Percentiles rank a stretch among this genome's conserved stretches.
phyloP scores from a whole-genome alignment of 768 basidiomycete genomes.

The Podaxis sp. region DNA sequence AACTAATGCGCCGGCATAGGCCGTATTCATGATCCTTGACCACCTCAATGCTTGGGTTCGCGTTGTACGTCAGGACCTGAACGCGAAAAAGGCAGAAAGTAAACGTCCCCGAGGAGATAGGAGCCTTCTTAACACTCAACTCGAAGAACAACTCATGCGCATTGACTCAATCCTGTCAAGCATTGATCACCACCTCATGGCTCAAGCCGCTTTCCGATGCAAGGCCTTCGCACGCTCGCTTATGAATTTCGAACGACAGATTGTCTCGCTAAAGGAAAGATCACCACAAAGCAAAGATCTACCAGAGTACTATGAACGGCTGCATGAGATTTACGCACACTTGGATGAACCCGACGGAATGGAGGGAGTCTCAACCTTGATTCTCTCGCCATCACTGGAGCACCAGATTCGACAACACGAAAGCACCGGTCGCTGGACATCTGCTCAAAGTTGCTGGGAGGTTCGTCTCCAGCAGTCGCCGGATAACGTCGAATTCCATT shows the following conservation, averaged over 20 bases:
- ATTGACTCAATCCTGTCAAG: slow-evolving; percentile 82
- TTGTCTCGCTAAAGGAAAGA: slow-evolving; percentile 51
- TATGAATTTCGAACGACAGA: slow-evolving; percentile 91
- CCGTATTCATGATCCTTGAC: slow-evolving; percentile 91
- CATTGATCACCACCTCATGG: slow-evolving; percentile 88
- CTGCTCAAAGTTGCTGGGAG: slow-evolving; percentile 99
- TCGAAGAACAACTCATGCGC: slow-evolving; percentile 60
- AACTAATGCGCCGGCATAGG: slow-evolving; percentile 44
- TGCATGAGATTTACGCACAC: slow-evolving; percentile 95
- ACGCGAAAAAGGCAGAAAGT: slow-evolving; percentile 44
- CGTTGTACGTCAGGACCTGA: slow-evolving; percentile 65
- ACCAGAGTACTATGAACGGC: slow-evolving; percentile 76
- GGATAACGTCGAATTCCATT: slow-evolving; percentile 83
- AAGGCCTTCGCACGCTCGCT: slow-evolving; percentile 92
- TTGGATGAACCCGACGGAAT: slow-evolving; percentile 99
- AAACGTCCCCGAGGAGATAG: slow-evolving; percentile 45
- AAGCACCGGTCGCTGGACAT: slow-evolving; percentile 95
- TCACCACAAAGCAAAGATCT: slow-evolving; percentile 47
- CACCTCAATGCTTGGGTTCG: slow-evolving; percentile 92
- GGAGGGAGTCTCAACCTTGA: slow-evolving; percentile 92
- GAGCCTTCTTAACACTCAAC: slow-evolving; percentile 31
- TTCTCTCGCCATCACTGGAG: slow-evolving; percentile 86
- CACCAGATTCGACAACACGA: slow-evolving; percentile 98
- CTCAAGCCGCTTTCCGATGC: slow-evolving; percentile 90
- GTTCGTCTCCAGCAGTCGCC: slow-evolving; percentile 88